Conservation (phyloP, 2,329 filamentous ascomycete species). For the Diaporthe humulicola region DNA sequence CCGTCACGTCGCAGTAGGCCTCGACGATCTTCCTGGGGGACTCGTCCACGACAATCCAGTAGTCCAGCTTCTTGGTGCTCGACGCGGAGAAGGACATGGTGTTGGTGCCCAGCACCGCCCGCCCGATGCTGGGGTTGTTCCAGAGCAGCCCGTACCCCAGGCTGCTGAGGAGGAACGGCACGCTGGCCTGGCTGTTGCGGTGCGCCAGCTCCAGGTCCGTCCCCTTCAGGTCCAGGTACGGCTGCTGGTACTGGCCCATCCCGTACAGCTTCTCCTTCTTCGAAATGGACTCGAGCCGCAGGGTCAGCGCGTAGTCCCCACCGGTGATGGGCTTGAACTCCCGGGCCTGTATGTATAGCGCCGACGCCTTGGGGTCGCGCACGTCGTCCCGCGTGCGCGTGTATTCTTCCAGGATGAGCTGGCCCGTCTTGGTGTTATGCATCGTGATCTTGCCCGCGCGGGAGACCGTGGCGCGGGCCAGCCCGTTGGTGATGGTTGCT, state of each 20-base stretch:
- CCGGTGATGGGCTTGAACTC: constrained; percentile 69
- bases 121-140: constrained; percentile 75
- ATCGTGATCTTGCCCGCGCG: constrained; percentile 64
- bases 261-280: constrained; percentile 73
- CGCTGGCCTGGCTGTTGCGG: constrained; percentile 74
- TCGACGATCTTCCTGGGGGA: constrained; percentile 68
- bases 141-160: constrained; percentile 74
- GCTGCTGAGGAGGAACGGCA: constrained; percentile 73
- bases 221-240: constrained; percentile 73
- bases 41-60: constrained; percentile 73
- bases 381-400: constrained; percentile 63
- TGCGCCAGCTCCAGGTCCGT: constrained; percentile 74
- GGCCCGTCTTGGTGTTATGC: constrained; percentile 54
- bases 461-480: constrained; percentile 60
- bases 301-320: constrained; percentile 67
- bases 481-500: constrained; percentile 61
- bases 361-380: constrained; percentile 69
- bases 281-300: constrained; percentile 68
- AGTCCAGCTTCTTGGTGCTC: constrained; percentile 70
- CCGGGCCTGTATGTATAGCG: constrained; percentile 68
- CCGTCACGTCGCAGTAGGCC: constrained; percentile 68
- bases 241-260: constrained; percentile 79
- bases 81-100: constrained; percentile 72
- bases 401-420: constrained; percentile 66
- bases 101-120: constrained; percentile 72